Evolutionary conservation across 768 basidiomycete genomes (phyloP).

Genomic region (Hygrophorus pudorinus): DNA sequence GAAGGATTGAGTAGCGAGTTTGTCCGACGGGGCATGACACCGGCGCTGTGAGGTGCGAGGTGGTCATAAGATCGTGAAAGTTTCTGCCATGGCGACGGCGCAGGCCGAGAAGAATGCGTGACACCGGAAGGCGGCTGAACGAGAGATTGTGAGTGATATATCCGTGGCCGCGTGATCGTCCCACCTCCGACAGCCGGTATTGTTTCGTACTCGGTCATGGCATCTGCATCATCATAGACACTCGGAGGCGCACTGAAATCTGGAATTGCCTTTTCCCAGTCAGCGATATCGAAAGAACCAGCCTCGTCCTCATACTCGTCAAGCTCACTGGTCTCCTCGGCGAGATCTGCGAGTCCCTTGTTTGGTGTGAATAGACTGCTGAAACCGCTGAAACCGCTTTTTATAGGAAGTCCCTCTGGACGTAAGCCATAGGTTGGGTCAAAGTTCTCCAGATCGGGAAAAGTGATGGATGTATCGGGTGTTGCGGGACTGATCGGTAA

Average conservation of each 20-base stretch:
- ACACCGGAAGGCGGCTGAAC: slow-evolving; percentile 36
- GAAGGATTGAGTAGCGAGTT: slow-evolving; percentile 17
- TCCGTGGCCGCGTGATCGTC: slow-evolving; percentile 71
- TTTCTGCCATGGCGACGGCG: neutral
- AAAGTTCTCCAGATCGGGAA: slow-evolving; percentile 64
- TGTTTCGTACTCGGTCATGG: slow-evolving; percentile 66
- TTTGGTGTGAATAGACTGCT: slow-evolving; percentile 60
- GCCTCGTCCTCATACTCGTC: slow-evolving; percentile 35
- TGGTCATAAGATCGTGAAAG: neutral
- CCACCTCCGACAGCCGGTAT: slow-evolving; percentile 92
- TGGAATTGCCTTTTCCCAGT: slow-evolving; percentile 57
- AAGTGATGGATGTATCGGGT: slow-evolving; percentile 16
- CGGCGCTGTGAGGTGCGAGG: slow-evolving; percentile 15
- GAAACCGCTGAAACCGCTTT: slow-evolving; percentile 74
- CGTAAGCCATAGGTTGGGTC: slow-evolving; percentile 96
- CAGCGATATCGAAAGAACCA: slow-evolving; percentile 54
- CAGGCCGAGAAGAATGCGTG: slow-evolving; percentile 9
- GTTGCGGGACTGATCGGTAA: slow-evolving; percentile 14
- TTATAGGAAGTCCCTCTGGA: slow-evolving; percentile 81
- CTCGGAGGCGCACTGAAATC: slow-evolving; percentile 35
- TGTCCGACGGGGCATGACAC: slow-evolving; percentile 15
- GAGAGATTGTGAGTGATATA: slow-evolving; percentile 78
- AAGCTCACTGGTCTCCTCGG: slow-evolving; percentile 46
- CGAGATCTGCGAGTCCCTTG: slow-evolving; percentile 70
- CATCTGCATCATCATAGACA: slow-evolving; percentile 27